These are phyloP conservation scores for grape (Vitis vinifera) DNA, from an alignment of 164 flowering plant species.

Conservation along the genomic window ASM3070453v1 NC_081806.1:8527001-8527500, in stretches of 20 bases:
- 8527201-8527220: constrained; percentile 5
- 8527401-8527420: too few relatives aligned
- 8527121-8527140: neutral
- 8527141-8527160: constrained; percentile 17
- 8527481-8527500: constrained; percentile 30
- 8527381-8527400: too few relatives aligned
- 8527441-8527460: neutral
- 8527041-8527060: neutral
- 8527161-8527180: constrained; percentile 19
- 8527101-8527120: constrained; percentile 12
- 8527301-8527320: too few relatives aligned
- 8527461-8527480: constrained; percentile 1
- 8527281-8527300: too few relatives aligned
- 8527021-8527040: neutral
- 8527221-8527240: neutral
- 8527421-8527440: neutral
- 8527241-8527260: too few relatives aligned
- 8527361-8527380: too few relatives aligned
- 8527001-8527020: neutral
- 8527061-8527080: neutral
- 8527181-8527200: constrained; percentile 8
- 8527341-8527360: too few relatives aligned
- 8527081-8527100: constrained; percentile 12
- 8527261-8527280: too few relatives aligned
- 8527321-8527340: too few relatives aligned